Conservation (phyloP, 345 rosid genomes). For the Pugionium cornutum region DNA sequence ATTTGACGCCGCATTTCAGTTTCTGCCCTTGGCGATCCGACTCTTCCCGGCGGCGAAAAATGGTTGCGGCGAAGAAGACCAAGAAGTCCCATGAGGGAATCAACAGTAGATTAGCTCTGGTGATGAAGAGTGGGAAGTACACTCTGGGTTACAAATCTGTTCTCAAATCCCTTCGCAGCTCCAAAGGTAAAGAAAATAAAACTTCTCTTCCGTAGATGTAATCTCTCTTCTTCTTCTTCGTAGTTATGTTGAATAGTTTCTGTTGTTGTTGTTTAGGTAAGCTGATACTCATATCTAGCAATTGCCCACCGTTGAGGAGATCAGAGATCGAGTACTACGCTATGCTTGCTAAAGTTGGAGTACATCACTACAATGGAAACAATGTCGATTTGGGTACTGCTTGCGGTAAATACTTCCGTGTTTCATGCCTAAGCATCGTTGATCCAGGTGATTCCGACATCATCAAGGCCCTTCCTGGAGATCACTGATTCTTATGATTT, state of each 20-base stretch:
- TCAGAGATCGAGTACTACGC: conserved; percentile 71
- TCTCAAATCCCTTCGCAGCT: conserved; percentile 64
- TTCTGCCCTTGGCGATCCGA: conserved; percentile 24
- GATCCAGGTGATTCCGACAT: conserved; percentile 81
- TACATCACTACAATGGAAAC: conserved; percentile 48
- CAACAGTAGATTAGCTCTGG: conserved; percentile 79
- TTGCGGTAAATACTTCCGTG: conserved; percentile 77
- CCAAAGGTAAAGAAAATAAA: conserved; percentile 49
- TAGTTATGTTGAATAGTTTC: not conserved
- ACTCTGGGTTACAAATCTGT: conserved; percentile 75
- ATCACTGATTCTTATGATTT: conserved; percentile 29
- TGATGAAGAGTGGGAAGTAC: conserved; percentile 83
- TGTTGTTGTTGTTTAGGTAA: conserved; percentile 44
- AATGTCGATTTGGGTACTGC: conserved; percentile 80
- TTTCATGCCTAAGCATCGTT: conserved; percentile 68
- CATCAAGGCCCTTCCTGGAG: conserved; percentile 66
- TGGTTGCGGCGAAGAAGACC: conserved; percentile 43
- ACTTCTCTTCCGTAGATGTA: not conserved
- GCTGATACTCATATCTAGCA: conserved; percentile 60
- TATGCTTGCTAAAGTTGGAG: conserved; percentile 42
- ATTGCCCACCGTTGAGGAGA: conserved; percentile 75
- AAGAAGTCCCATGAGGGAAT: conserved; percentile 89
- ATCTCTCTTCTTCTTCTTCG: not conserved
- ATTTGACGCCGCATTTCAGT: conserved; percentile 18
- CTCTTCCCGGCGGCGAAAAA: conserved; percentile 28